Evolutionary conservation across 164 flowering plant species (phyloP), one percentile per base, ranked within the genome.

Genomic region (Vitis labrusca): DNA sequence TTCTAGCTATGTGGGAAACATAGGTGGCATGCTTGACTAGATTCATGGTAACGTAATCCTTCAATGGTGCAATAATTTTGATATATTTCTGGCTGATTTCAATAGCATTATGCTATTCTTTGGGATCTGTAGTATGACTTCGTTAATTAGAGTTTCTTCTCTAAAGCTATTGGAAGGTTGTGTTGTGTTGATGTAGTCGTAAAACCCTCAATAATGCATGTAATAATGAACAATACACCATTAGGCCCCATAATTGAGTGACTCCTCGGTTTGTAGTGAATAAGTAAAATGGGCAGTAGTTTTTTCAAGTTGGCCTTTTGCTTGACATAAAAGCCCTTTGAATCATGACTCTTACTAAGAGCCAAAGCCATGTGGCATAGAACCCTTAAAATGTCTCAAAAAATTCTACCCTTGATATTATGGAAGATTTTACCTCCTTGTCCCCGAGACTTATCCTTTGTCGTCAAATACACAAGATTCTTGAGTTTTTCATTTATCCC

Each of bases 211-310:
- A 92, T 88, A 13, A 86, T 84, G 59, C 97, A 93, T 59, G 88
- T 86, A 79, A 94, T 94, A 37, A 77, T 81, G 83, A 92, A 94
- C 75, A 92, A 97, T n/a, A 94, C 83, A 62, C 89, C 94, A 69
- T 88, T 95, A 75, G 97, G 88, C 73, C 91, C 94, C 88, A 94
- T 81, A 61, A 79, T 81, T 78, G 16, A 92, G 90, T 47, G 85
- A 87, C 58, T 89, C 97, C 71, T 94, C 99, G 67, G 80, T 75
- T 80, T 90, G 94, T 61, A 94, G 84, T 78, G 92, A 85, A 77
- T 85, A 91, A 75, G 82, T 78, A 70, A 91, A 94, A 80, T 91
- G 85, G 75, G 97, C 94, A 66, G 94, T 92, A 62, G 99, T 91
- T 70, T 77, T 89, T 79, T 94, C 97, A 80, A 88, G 85, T 62